Evolutionary conservation across 352 stramenopile genomes (phyloP).

Genomic region (Globisporangium echinulatum): DNA sequence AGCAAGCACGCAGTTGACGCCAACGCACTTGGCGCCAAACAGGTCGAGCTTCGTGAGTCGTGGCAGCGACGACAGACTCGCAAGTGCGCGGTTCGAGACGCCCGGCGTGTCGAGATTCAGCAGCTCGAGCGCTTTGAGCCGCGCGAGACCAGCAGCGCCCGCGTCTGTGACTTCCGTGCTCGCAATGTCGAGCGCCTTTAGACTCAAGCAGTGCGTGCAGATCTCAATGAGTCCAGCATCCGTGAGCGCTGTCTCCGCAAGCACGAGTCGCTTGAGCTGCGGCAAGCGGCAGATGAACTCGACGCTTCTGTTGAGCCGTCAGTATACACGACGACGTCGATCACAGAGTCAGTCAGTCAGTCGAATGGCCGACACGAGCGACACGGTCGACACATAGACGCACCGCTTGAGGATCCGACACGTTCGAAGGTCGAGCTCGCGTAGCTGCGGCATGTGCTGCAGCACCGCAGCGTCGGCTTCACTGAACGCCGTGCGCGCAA

Average conservation of each 20-base stretch:
- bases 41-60: slow-evolving; percentile 58
- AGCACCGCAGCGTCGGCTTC: slow-evolving; percentile 59
- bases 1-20: neutral
- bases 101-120: slow-evolving; percentile 57
- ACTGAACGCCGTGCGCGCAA: slow-evolving; percentile 52
- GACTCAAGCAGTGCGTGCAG: slow-evolving; percentile 32
- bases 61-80: slow-evolving; percentile 43
- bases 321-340: neutral
- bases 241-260: slow-evolving; percentile 55
- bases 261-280: slow-evolving; percentile 43
- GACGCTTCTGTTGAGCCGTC: slow-evolving; percentile 23
- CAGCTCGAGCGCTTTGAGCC: slow-evolving; percentile 45
- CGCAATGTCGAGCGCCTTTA: slow-evolving; percentile 60
- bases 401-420: slow-evolving; percentile 72
- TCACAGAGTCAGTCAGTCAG: neutral
- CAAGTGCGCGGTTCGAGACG: slow-evolving; percentile 59
- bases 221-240: slow-evolving; percentile 56
- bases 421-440: slow-evolving; percentile 59
- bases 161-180: slow-evolving; percentile 64
- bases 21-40: slow-evolving; percentile 62
- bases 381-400: neutral
- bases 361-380: neutral
- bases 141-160: slow-evolving; percentile 37
- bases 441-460: slow-evolving; percentile 35
- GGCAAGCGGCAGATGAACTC: slow-evolving; percentile 60